Percentiles rank a stretch among this genome's conserved stretches.
Evolutionary conservation across 805 yeast genomes (phyloP).

Genomic region (Kockiozyma suomiensis): DNA sequence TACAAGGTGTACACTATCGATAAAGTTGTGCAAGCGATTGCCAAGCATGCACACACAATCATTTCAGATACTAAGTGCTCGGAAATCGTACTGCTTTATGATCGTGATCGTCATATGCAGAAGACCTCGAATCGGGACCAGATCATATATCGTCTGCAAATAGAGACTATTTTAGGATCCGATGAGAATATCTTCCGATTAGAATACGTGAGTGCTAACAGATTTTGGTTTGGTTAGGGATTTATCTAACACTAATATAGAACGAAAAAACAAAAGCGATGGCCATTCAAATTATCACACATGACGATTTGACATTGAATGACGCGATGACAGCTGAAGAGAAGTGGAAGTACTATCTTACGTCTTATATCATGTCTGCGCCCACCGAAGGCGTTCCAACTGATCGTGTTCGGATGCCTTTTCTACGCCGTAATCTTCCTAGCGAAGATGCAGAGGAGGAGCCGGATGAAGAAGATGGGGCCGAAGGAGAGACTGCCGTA

Average conservation of each 20-base stretch:
- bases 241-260: neutral
- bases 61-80: constrained; percentile 78
- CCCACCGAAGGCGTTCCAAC: constrained; percentile 96
- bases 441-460: constrained; percentile 36
- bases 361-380: constrained; percentile 89
- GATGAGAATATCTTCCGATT: constrained; percentile 95
- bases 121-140: constrained; percentile 81
- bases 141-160: constrained; percentile 86
- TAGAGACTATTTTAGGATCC: constrained; percentile 73
- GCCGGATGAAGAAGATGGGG: constrained; percentile 18
- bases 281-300: constrained; percentile 77
- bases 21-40: constrained; percentile 79
- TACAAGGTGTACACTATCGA: constrained; percentile 91
- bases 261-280: constrained; percentile 55
- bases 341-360: constrained; percentile 89
- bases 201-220: constrained; percentile 51
- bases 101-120: constrained; percentile 67
- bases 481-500: neutral
- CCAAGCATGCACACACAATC: constrained; percentile 84
- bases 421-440: constrained; percentile 54
- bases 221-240: neutral
- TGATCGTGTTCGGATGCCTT: constrained; percentile 75
- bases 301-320: constrained; percentile 84
- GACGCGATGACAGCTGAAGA: constrained; percentile 71
- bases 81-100: constrained; percentile 79